phyloP scores from a whole-genome alignment of 148 eudicot species.

The Spergularia bocconei region DNA sequence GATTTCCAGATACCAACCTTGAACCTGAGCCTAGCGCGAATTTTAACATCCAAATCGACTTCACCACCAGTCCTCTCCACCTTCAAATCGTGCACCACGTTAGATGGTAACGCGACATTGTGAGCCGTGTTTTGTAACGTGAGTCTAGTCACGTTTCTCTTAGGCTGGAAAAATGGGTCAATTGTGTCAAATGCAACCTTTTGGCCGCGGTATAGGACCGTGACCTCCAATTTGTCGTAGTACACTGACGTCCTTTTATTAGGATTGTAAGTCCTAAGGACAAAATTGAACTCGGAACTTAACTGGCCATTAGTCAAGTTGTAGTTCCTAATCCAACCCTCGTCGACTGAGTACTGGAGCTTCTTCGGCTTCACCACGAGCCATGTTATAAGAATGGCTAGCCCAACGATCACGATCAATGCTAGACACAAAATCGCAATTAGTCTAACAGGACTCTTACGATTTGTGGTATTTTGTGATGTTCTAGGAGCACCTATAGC shows the following conservation, averaged over 20 bases:
- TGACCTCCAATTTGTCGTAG: constrained; percentile 53
- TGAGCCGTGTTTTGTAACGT: constrained; percentile 32
- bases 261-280: constrained; percentile 52
- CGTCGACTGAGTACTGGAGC: constrained; percentile 52
- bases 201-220: constrained; percentile 42
- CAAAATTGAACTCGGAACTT: constrained; percentile 50
- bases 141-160: constrained; percentile 46
- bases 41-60: constrained; percentile 43
- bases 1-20: constrained; percentile 67
- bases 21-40: constrained; percentile 48
- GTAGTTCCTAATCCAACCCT: constrained; percentile 49
- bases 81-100: constrained; percentile 33
- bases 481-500: constrained; percentile 4
- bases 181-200: constrained; percentile 25
- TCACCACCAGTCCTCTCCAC: constrained; percentile 49
- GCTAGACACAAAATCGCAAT: constrained; percentile 37
- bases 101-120: constrained; percentile 25
- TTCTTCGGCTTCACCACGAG: constrained; percentile 48
- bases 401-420: constrained; percentile 49
- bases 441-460: constrained; percentile 12
- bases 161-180: constrained; percentile 54
- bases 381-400: constrained; percentile 63
- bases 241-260: constrained; percentile 48
- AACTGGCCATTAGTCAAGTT: constrained; percentile 41
- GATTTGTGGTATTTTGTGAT: not conserved